These are phyloP conservation scores for Endoconidiophora polonica DNA, from an alignment of 2,329 filamentous ascomycete genomes.

Conservation along the genomic window DNA sequence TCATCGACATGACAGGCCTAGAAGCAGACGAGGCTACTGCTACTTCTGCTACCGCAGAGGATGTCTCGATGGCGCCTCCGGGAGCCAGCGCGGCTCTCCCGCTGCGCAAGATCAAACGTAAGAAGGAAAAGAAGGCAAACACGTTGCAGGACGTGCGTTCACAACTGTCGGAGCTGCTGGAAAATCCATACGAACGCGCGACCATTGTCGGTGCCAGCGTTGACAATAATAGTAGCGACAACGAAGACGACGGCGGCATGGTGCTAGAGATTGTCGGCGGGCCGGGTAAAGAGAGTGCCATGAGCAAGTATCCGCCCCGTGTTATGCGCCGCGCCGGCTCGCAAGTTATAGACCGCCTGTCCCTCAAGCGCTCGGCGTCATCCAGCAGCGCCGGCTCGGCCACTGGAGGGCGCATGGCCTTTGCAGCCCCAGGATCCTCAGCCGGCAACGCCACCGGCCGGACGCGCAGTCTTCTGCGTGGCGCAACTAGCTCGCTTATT, in stretches of 20 bases:
- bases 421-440: slow-evolving; percentile 32
- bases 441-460: slow-evolving; percentile 24
- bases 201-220: slow-evolving; percentile 31
- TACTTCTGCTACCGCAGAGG: slow-evolving; percentile 18
- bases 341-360: slow-evolving; percentile 56
- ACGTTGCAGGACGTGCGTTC: slow-evolving; percentile 50
- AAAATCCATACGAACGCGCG: slow-evolving; percentile 34
- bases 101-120: slow-evolving; percentile 10
- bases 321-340: slow-evolving; percentile 22
- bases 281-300: slow-evolving; percentile 11
- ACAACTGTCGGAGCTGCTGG: slow-evolving; percentile 68
- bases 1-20: slow-evolving; percentile 37
- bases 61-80: background rate
- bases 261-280: slow-evolving; percentile 2
- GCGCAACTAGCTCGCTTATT: slow-evolving; percentile 46
- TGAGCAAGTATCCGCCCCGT: slow-evolving; percentile 14
- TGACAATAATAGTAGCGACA: slow-evolving; percentile 13
- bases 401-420: slow-evolving; percentile 34
- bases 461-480: slow-evolving; percentile 49
- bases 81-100: slow-evolving; percentile 4
- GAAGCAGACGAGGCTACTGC: slow-evolving; percentile 22
- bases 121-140: slow-evolving; percentile 7
- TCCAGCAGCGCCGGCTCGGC: slow-evolving; percentile 18
- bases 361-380: slow-evolving; percentile 41
- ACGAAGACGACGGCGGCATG: slow-evolving; percentile 24